A percentile compares a stretch with the other conserved stretches of the same genome.
Conservation (phyloP, 108 stramenopile species). For the Cylindrotheca fusiformis region DNA sequence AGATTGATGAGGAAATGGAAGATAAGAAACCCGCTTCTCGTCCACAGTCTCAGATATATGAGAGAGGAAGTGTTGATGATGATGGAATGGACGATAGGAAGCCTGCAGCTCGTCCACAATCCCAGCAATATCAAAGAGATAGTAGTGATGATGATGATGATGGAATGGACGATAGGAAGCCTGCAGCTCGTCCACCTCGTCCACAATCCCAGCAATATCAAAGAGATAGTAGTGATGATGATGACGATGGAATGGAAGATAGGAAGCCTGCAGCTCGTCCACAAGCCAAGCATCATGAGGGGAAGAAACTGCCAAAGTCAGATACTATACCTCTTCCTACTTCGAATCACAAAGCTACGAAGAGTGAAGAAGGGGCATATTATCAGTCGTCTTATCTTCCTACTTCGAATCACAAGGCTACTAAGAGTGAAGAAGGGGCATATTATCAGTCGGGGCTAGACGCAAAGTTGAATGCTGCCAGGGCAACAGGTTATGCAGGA, state of each 20-base stretch:
- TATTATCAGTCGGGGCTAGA: too few relatives aligned
- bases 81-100: too few relatives aligned
- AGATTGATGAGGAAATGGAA: too few relatives aligned
- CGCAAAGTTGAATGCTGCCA: too few relatives aligned
- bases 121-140: background rate
- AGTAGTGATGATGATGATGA: background rate
- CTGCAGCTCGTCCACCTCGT: background rate
- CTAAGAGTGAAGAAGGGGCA: too few relatives aligned
- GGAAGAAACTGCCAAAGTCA: background rate
- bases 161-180: background rate
- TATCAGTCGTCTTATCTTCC: too few relatives aligned
- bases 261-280: background rate
- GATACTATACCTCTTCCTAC: too few relatives aligned
- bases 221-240: background rate
- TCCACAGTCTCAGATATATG: background rate
- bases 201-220: background rate
- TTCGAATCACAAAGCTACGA: too few relatives aligned
- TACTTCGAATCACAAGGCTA: too few relatives aligned
- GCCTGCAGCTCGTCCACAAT: background rate
- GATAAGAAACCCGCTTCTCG: background rate
- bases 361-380: too few relatives aligned
- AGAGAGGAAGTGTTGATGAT: background rate
- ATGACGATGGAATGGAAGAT: background rate
- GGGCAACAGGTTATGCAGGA: too few relatives aligned
- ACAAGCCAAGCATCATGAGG: background rate